Evolutionary conservation across 345 rosid species (phyloP), one percentile per base, ranked within the genome.

Genomic region (Eucalyptus pauciflora): DNA sequence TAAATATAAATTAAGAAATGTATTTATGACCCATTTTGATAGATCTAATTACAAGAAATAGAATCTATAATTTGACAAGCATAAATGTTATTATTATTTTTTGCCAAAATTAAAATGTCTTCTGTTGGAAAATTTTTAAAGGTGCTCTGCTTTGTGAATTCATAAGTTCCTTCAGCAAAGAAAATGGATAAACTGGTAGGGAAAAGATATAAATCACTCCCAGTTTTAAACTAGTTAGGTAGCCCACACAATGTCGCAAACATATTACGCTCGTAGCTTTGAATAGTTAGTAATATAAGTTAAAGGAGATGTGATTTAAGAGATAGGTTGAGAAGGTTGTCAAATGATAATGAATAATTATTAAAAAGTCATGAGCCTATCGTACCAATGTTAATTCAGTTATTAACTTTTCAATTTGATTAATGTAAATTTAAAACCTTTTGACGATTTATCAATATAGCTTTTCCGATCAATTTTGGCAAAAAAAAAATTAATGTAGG

Each of bases 341-440:
- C 25, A 10, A 18, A 37, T 18, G 13, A 37, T 37, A 76, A 76
- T 2, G 1, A 22, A 76, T 76, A 22, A 10, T 71, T 33, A 1
- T 7, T 14, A 71, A 17, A 69, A 71, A 71, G 7, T 71, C 13
- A 71, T 37, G 43, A 20, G 27, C 13, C 18, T 10, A 69, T 33
- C 1, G 4, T 17, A 17, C 4, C 6, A 0, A 33, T 69, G 43
- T 27, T 13, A 29, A 60, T 0, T 69, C 2, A 17, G 2, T 69
- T 18, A 33, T 33, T 18, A 33, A 69, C 5, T 22, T 71, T 71
- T 76, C 3, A 10, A 76, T 76, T 76, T 41, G 7, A 41, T 12
- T 24, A 76, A 37, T 76, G 2, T 76, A 41, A 3, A 20, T 13
- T 2, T 37, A 20, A 37, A n/a, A 12, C 1, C 1, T n/a, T 13